A percentile compares a stretch with the other conserved stretches of the same genome.
phyloP scores from a whole-genome alignment of 139 green algal genomes.

The Raphidocelis subcapitata region DNA sequence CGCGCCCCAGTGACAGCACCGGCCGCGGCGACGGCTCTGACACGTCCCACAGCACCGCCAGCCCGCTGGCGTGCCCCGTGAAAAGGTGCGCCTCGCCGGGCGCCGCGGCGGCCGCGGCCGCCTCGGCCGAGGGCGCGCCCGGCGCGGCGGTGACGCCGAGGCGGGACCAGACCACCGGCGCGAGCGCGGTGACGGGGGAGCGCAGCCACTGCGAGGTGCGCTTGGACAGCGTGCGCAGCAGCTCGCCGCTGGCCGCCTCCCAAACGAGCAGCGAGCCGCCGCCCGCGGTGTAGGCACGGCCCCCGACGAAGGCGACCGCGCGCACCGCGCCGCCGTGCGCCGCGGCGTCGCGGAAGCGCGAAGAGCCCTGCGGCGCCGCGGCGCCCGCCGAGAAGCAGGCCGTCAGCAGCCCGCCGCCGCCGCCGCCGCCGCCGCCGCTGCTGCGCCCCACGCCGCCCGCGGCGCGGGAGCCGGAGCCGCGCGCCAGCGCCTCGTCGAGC shows the following conservation, averaged over 20 bases:
- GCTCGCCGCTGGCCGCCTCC: constrained; percentile 17
- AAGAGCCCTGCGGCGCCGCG: too few species aligned
- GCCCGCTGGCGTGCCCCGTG: constrained; percentile 6
- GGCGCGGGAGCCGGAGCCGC: too few species aligned
- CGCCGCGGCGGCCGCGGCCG: neutral
- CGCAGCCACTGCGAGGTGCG: neutral
- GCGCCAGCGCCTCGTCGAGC: too few species aligned
- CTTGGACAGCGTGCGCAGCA: constrained; percentile 25
- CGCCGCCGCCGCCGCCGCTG: too few species aligned
- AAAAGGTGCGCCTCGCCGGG: neutral
- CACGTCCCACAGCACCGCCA: constrained; percentile 17
- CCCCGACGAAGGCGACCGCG: neutral
- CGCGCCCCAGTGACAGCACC: constrained; percentile 10
- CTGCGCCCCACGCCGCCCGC: too few species aligned
- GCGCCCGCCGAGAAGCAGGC: too few species aligned
- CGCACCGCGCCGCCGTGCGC: too few species aligned
- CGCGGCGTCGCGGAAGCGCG: too few species aligned
- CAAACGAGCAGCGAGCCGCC: constrained; percentile 21
- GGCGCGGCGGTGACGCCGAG: neutral
- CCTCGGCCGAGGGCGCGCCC: neutral
- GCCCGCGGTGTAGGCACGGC: constrained; percentile 21
- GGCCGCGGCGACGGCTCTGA: constrained; percentile 13
- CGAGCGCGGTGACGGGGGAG: neutral
- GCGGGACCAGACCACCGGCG: neutral
- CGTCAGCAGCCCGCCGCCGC: too few species aligned